These are phyloP conservation scores for Exophiala aquamarina DNA, from an alignment of 2,329 filamentous ascomycete genomes.

Conservation along the genomic window DNA sequence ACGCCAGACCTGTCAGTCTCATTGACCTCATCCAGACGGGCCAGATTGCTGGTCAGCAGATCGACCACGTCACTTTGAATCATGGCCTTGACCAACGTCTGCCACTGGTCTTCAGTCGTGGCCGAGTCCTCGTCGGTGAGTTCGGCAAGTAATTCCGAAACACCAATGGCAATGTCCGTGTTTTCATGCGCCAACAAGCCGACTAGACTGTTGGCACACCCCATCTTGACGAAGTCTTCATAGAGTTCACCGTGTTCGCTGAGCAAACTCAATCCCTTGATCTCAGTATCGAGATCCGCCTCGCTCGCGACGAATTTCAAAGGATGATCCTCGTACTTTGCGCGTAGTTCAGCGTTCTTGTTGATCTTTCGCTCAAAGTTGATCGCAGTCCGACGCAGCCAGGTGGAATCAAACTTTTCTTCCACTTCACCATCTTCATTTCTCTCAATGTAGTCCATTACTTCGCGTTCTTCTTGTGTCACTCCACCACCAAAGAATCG, in stretches of 20 bases:
- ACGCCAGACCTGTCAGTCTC: constrained; percentile 78
- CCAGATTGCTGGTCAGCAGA: constrained; percentile 74
- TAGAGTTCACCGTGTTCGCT: constrained; percentile 85
- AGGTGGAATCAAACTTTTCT: constrained; percentile 73
- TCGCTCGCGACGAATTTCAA: constrained; percentile 71
- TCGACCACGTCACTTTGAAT: constrained; percentile 69
- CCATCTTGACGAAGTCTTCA: constrained; percentile 72
- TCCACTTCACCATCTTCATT: constrained; percentile 53
- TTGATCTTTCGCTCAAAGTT: constrained; percentile 88
- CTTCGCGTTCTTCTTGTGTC: constrained; percentile 73
- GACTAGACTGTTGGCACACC: constrained; percentile 72
- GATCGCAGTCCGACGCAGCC: constrained; percentile 78
- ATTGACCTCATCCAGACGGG: constrained; percentile 69
- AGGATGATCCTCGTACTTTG: constrained; percentile 77
- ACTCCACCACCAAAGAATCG: constrained; percentile 95
- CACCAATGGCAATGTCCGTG: constrained; percentile 91
- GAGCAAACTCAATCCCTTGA: constrained; percentile 82
- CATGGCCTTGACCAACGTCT: constrained; percentile 66
- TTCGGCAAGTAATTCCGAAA: constrained; percentile 85
- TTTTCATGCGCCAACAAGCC: constrained; percentile 90
- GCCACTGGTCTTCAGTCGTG: constrained; percentile 79
- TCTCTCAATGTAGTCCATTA: constrained; percentile 83
- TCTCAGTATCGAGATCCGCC: constrained; percentile 83
- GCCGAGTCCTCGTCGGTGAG: constrained; percentile 90
- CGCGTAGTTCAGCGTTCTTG: constrained; percentile 85